Evolutionary conservation across 495 filamentous ascomycete species (phyloP), one percentile per base, ranked within the genome.

Genomic region (Podospora didyma): DNA sequence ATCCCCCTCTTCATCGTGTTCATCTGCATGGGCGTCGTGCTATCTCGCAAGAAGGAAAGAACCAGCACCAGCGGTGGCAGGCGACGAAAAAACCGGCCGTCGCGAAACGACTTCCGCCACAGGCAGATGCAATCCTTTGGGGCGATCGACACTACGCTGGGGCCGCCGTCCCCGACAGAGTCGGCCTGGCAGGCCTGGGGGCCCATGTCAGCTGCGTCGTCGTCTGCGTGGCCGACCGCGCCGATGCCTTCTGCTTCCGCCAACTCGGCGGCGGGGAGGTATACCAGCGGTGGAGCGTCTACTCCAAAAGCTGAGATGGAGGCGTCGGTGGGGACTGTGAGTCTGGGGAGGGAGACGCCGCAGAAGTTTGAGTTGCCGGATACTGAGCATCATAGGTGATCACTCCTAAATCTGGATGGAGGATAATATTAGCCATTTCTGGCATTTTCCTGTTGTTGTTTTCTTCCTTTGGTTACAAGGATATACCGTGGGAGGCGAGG

Each of bases 1-100:
- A 17, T 60, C 37, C 57, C 57, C 24, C 54, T 60, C 44, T 37
- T 60, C 10, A 44, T 60, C 4, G 57, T 55, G 37, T 46, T 60
- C n/a, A 14, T 50, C 12, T 37, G 37, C 7, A 28, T 60, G 1
- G 51, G 39, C 4, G 39, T 42, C 7, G 5, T 42, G 9, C 39
- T 42, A 4, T 14, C n/a, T 5, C 39, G 39, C 39, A 7, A 16
- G 12, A 14, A 14, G 12, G 12, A 5, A 17, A 42, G 1, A 7
- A 16, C 1, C 12, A 16, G 14, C 12, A 17, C 10, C 6, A 31
- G 26, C 26, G 26, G 4, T n/a, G n/a, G n/a, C n/a, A n/a, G n/a
- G n/a, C n/a, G n/a, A n/a, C 34, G 34, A 7, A 7, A 16, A 7
- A 7, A 16, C 7, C 39, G 39, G 39, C 39, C 39, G 39, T 42